These are phyloP conservation scores for Chaetomium cochliodes DNA, from an alignment of 495 filamentous ascomycete species.

Conservation along the genomic window DNA sequence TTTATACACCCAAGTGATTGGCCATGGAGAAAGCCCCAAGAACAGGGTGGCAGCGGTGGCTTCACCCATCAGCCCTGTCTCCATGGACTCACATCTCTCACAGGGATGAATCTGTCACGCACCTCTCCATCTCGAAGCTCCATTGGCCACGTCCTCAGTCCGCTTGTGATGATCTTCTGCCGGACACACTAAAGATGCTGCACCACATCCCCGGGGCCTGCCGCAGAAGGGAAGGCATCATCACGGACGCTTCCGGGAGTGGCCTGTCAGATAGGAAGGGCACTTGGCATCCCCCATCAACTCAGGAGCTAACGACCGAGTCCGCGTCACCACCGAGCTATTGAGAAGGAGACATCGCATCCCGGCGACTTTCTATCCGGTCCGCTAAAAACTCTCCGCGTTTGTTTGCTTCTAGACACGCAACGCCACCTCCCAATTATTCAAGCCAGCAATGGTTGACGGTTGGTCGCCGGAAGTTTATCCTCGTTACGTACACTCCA, in stretches of 20 bases:
- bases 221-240: not conserved
- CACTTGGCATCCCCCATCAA: not conserved
- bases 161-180: conserved; percentile 1
- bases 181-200: not conserved
- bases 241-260: not conserved
- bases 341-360: not conserved
- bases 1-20: not conserved
- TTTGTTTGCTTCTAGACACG: not conserved
- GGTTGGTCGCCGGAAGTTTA: not conserved
- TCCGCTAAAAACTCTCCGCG: not conserved
- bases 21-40: not conserved
- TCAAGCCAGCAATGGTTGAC: not conserved
- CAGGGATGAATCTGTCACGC: not conserved
- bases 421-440: not conserved
- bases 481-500: not conserved
- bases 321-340: not conserved
- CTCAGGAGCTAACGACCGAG: not conserved
- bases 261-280: not conserved
- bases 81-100: not conserved
- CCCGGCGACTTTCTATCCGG: not conserved
- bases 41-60: no score
- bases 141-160: not conserved
- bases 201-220: not conserved
- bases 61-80: not conserved
- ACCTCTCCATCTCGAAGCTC: not conserved